Base-by-base conservation (phyloP, 1,284 basidiomycete species). In the Ganoderma lucidum region DNA sequence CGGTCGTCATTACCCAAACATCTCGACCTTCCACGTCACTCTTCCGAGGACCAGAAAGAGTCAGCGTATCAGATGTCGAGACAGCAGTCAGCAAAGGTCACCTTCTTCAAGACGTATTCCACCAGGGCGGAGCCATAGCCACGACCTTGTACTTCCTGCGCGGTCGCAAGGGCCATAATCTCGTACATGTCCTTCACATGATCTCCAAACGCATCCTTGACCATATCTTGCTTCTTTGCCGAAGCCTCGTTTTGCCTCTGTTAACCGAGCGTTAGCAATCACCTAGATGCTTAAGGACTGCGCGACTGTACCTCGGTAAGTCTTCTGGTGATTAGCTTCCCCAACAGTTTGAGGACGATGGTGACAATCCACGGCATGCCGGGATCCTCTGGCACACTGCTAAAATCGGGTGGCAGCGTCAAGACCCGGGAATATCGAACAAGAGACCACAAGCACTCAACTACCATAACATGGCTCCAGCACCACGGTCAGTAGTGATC, bases 11-110 rank as follows among this genome's bases (percentile, higher is more conserved):
- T 15, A 70, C 19, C 65, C 66, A 71, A 12, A 59, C 44, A 19
- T 62, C 69, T 15, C 51, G 45, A 14, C 69, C 67, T 15, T 70
- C 69, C 1, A 63, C 61, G 42, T 70, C 71, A n/a, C 62, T 66
- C 71, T 70, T 53, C 1, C 37, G 35, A 35, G 39, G 12, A 12
- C 12, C 39, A 9, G 39, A 10, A 17, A 32, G 53, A 9, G 48
- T 51, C 12, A 28, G 48, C 48, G 23, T 28, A 23, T 28, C 10
- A n/a, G 28, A 28, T 28, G 48, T 12, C 12, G 4, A 6, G 19
- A 23, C 23, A 51, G 12, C 23, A 28, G 23, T 23, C 17, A 12
- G 19, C 19, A 2, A 55, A 14, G 30, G 6, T 37, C 45, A 67
- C 66, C 62, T 35, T 58, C 4, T 63, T 39, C 2, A 51, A 23